Evolutionary conservation across 306 rosid species (phyloP).

Genomic region (Cucumis cinereus): DNA sequence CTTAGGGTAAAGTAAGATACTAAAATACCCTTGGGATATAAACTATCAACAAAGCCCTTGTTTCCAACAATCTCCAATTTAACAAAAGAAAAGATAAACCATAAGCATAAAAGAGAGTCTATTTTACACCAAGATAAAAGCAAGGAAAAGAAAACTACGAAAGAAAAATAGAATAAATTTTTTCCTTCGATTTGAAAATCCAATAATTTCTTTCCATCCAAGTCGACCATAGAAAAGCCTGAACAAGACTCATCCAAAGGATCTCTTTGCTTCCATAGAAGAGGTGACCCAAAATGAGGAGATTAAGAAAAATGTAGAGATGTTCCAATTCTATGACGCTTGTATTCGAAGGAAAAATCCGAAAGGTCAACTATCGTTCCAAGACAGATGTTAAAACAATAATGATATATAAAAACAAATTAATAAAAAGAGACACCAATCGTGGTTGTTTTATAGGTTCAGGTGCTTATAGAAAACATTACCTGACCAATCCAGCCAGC

Average conservation of each 20-base stretch:
- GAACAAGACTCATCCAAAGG: not conserved
- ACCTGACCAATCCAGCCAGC: conserved; percentile 99
- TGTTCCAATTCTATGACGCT: not conserved
- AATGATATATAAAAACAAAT: too few species aligned
- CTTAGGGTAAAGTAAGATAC: too few species aligned
- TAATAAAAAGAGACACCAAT: not conserved
- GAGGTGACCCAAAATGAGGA: not conserved
- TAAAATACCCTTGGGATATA: too few species aligned
- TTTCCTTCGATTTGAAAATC: too few species aligned
- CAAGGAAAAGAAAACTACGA: not conserved
- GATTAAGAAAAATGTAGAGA: not conserved
- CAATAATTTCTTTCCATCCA: not conserved
- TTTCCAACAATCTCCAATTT: not conserved
- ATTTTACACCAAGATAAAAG: not conserved
- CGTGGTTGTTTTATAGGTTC: not conserved
- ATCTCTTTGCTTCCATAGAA: not conserved
- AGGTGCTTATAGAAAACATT: not conserved
- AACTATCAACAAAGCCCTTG: too few species aligned
- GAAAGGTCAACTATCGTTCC: not conserved
- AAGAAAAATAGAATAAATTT: not conserved
- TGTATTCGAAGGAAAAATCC: not conserved
- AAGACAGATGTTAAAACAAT: not conserved
- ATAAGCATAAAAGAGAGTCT: not conserved
- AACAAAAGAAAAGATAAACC: not conserved
- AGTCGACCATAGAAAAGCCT: not conserved